These are phyloP conservation scores for Thielaviopsis ethacetica DNA, from an alignment of 2,329 filamentous ascomycete species.

Conservation along the genomic window DNA sequence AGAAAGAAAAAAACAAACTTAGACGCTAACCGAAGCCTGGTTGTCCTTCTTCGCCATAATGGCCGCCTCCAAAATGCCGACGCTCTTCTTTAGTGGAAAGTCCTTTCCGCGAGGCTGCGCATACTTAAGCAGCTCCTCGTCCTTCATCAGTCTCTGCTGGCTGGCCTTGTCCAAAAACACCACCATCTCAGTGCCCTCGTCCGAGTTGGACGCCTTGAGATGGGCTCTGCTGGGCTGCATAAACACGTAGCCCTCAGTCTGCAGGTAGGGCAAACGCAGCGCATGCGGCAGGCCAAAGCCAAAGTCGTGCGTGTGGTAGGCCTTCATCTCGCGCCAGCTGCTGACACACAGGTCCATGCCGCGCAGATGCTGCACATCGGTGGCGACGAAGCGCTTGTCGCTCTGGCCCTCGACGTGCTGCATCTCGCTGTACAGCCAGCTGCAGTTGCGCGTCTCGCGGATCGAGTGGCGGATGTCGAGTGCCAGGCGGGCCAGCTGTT, in stretches of 20 bases:
- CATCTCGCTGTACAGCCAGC: constrained; percentile 2
- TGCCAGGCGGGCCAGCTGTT: neutral
- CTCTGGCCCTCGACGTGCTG: neutral
- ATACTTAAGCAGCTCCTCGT: constrained; percentile 1
- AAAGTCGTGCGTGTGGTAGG: neutral
- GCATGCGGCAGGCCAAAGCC: constrained; percentile 7
- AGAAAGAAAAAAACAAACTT: too few relatives aligned
- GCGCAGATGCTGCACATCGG: neutral
- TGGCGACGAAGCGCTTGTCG: neutral
- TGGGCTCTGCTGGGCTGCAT: constrained; percentile 4
- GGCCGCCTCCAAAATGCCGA: too few relatives aligned
- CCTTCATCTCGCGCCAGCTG: constrained; percentile 1
- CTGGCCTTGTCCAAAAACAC: constrained; percentile 2
- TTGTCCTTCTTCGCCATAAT: too few relatives aligned
- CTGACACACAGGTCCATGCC: neutral
- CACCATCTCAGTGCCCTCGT: constrained; percentile 2
- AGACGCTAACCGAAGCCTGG: too few relatives aligned
- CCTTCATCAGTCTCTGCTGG: constrained; percentile 2
- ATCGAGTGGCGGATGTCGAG: constrained; percentile 4
- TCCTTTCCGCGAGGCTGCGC: neutral
- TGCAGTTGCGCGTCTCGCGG: constrained; percentile 6
- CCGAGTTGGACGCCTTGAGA: neutral
- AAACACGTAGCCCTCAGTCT: constrained; percentile 2
- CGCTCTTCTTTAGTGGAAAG: too few relatives aligned
- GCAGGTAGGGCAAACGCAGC: neutral